Evolutionary conservation across 1,284 basidiomycete species (phyloP).

Genomic region (Porodaedalea pini): DNA sequence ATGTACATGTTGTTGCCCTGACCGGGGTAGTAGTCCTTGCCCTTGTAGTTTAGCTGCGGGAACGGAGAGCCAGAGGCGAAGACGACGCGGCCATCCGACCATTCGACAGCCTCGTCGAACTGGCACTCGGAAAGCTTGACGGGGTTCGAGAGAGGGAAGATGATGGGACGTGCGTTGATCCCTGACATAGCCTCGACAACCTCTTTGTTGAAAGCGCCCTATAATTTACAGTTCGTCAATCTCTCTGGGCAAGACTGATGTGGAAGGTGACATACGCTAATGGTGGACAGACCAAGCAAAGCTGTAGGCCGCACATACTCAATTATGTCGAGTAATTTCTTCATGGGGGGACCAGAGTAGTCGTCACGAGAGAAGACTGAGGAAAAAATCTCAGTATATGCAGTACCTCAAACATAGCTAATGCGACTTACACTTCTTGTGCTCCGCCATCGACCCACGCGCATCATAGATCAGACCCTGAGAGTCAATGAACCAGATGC

Average conservation of each 20-base stretch:
- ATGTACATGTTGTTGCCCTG: slow-evolving; percentile 93
- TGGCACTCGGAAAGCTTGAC: slow-evolving; percentile 81
- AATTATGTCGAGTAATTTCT: slow-evolving; percentile 76
- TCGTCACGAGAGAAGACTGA: slow-evolving; percentile 80
- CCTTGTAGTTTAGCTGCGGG: slow-evolving; percentile 58
- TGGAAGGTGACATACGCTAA: slow-evolving; percentile 44
- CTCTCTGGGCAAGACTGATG: slow-evolving; percentile 4
- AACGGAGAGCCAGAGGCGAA: slow-evolving; percentile 94
- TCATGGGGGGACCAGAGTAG: slow-evolving; percentile 74
- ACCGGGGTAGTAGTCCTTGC: slow-evolving; percentile 70
- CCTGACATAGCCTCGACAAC: slow-evolving; percentile 83
- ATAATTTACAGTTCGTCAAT: slow-evolving; percentile 18
- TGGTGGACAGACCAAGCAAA: slow-evolving; percentile 87
- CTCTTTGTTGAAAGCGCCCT: slow-evolving; percentile 75
- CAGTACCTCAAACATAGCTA: neutral
- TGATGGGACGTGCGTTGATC: slow-evolving; percentile 83
- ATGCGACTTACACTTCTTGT: slow-evolving; percentile 68
- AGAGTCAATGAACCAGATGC: slow-evolving; percentile 85
- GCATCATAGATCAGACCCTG: slow-evolving; percentile 77
- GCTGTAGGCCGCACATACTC: slow-evolving; percentile 88
- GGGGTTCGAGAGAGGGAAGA: slow-evolving; percentile 97
- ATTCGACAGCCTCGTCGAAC: slow-evolving; percentile 80
- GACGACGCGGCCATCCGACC: slow-evolving; percentile 71
- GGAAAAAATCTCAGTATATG: neutral
- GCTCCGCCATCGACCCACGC: slow-evolving; percentile 71